Percentiles rank a stretch among this genome's conserved stretches.
phyloP scores from a whole-genome alignment of 176 grass and related monocot genomes.

The Themeda triandra region DNA sequence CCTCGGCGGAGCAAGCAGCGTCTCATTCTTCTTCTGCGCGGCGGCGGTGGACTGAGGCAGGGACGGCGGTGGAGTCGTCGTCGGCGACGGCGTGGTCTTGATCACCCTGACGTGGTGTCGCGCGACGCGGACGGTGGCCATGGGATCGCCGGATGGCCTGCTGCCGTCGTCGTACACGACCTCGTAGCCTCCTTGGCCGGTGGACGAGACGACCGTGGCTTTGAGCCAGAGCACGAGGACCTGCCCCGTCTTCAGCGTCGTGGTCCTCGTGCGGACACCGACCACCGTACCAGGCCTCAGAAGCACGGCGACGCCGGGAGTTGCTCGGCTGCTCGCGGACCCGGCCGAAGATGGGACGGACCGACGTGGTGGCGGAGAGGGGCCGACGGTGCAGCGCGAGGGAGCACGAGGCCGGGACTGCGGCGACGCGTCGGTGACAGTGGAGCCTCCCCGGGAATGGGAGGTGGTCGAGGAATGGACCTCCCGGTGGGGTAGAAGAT shows the following conservation, averaged over 20 bases:
- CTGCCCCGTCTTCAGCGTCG: background rate
- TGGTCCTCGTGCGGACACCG: background rate
- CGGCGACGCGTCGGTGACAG: background rate
- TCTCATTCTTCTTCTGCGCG: background rate
- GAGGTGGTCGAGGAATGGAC: no score
- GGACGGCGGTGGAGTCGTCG: background rate
- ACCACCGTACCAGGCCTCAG: no score
- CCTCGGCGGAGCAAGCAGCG: no score
- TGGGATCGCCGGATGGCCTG: background rate
- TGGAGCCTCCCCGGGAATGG: background rate
- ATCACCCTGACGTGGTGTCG: background rate
- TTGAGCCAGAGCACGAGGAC: background rate
- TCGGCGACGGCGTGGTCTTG: background rate
- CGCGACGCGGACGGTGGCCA: background rate
- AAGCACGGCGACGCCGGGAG: background rate
- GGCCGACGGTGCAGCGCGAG: background rate
- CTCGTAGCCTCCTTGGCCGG: background rate
- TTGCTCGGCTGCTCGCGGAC: background rate
- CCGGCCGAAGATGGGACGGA: background rate
- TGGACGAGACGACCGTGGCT: background rate
- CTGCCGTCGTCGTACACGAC: background rate
- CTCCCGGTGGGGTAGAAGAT: no score
- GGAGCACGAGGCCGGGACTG: background rate
- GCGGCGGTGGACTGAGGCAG: background rate
- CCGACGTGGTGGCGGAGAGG: background rate